Evolutionary conservation across 2,329 filamentous ascomycete species (phyloP).

Genomic region (Alternaria sp.): DNA sequence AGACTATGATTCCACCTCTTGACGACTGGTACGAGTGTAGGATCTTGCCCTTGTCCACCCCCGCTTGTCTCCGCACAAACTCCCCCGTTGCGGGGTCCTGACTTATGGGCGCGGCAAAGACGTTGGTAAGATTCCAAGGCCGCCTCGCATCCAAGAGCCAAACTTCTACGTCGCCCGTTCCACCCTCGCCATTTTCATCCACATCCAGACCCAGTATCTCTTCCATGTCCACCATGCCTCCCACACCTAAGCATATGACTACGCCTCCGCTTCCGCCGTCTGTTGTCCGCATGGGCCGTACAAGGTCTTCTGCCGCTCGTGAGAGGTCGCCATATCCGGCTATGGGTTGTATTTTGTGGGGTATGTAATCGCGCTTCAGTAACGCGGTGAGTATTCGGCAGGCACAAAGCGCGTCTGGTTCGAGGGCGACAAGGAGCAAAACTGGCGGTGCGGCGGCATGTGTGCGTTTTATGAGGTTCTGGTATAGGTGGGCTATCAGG

Average conservation of each 20-base stretch:
- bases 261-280: slow-evolving; percentile 86
- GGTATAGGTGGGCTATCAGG: slow-evolving; percentile 89
- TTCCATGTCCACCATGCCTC: slow-evolving; percentile 87
- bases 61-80: slow-evolving; percentile 63
- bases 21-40: slow-evolving; percentile 76
- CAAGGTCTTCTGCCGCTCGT: slow-evolving; percentile 78
- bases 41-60: slow-evolving; percentile 78
- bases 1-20: slow-evolving; percentile 88
- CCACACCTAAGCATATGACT: slow-evolving; percentile 91
- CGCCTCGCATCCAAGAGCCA: slow-evolving; percentile 93
- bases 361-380: slow-evolving; percentile 97
- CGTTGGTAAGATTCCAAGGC: slow-evolving; percentile 93
- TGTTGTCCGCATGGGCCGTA: slow-evolving; percentile 84
- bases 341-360: slow-evolving; percentile 95
- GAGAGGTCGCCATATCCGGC: slow-evolving; percentile 90
- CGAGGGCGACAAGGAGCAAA: slow-evolving; percentile 88
- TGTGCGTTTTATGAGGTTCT: slow-evolving; percentile 83
- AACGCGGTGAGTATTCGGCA: slow-evolving; percentile 91
- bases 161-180: slow-evolving; percentile 86
- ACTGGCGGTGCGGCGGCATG: slow-evolving; percentile 92
- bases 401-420: slow-evolving; percentile 93
- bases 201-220: slow-evolving; percentile 77
- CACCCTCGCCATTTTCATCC: slow-evolving; percentile 67
- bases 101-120: slow-evolving; percentile 74
- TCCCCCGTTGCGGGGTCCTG: slow-evolving; percentile 58